phyloP scores from a whole-genome alignment of 2,329 filamentous ascomycete species.

The Penicillium sp. region DNA sequence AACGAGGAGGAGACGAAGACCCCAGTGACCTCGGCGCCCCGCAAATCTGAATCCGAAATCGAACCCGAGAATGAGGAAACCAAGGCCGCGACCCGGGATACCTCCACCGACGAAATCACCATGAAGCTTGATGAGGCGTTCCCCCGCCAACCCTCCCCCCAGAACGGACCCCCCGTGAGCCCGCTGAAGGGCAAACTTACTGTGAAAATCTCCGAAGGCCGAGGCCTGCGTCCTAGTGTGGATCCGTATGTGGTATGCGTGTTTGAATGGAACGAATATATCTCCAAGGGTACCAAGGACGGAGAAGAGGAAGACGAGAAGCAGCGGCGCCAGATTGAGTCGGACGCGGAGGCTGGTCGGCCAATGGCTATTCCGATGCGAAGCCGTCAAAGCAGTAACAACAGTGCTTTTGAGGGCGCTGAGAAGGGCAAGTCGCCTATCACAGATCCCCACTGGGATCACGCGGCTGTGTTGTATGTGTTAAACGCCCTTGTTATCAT shows the following conservation, averaged over 20 bases:
- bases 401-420: slow-evolving; percentile 70
- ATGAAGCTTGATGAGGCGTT: slow-evolving; percentile 39
- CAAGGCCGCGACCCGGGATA: slow-evolving; percentile 14
- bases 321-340: slow-evolving; percentile 57
- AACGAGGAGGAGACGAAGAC: slow-evolving; percentile 51
- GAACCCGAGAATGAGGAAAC: slow-evolving; percentile 12
- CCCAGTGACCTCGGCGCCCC: slow-evolving; percentile 22
- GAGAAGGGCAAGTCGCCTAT: slow-evolving; percentile 63
- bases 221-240: slow-evolving; percentile 75
- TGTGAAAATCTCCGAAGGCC: slow-evolving; percentile 83
- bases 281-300: slow-evolving; percentile 73
- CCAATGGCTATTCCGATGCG: slow-evolving; percentile 96
- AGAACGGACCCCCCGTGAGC: slow-evolving; percentile 62
- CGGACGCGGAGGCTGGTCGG: slow-evolving; percentile 69
- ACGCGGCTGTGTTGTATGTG: slow-evolving; percentile 88
- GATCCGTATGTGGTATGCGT: slow-evolving; percentile 96
- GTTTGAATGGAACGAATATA: slow-evolving; percentile 94
- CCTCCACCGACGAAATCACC: slow-evolving; percentile 35
- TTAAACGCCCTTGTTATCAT: neutral
- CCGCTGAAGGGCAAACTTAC: slow-evolving; percentile 82
- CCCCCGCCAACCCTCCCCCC: slow-evolving; percentile 29
- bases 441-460: slow-evolving; percentile 91
- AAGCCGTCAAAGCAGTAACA: slow-evolving; percentile 94
- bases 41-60: neutral
- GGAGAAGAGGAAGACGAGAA: slow-evolving; percentile 61